These are phyloP conservation scores for Triticum urartu DNA, from an alignment of 176 grass and related monocot species.

Conservation along the genomic window DNA sequence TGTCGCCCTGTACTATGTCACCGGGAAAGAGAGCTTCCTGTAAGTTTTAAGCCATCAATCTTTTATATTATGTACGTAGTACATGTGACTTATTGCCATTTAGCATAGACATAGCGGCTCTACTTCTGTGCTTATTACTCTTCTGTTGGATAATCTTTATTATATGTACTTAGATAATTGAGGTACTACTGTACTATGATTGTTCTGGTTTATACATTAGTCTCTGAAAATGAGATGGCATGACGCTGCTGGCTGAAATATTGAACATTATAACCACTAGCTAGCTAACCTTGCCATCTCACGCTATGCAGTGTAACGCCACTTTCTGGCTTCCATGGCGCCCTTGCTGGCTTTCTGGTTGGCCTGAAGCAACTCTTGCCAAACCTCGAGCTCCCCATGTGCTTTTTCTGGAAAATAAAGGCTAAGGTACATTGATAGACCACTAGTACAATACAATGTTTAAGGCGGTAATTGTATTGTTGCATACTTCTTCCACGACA, in stretches of 20 bases:
- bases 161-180: neutral
- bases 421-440: slow-evolving; percentile 64
- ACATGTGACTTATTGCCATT: neutral
- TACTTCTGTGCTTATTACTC: neutral
- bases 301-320: slow-evolving; percentile 60
- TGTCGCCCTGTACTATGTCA: slow-evolving; percentile 86
- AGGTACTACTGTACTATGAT: neutral
- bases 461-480: neutral
- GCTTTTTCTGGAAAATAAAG: slow-evolving; percentile 98
- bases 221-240: neutral
- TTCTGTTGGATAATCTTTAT: neutral
- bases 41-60: slow-evolving; percentile 39
- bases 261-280: neutral
- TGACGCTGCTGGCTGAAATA: neutral
- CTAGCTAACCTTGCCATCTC: slow-evolving; percentile 3
- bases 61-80: neutral
- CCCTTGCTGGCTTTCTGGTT: slow-evolving; percentile 87
- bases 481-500: neutral
- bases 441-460: neutral
- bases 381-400: slow-evolving; percentile 89
- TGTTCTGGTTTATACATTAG: neutral
- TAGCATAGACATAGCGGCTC: neutral
- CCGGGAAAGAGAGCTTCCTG: slow-evolving; percentile 93
- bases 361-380: slow-evolving; percentile 91
- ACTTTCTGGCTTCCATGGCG: slow-evolving; percentile 93